Base-by-base conservation (phyloP, 768 basidiomycete genomes). In the Amanita inopinata region DNA sequence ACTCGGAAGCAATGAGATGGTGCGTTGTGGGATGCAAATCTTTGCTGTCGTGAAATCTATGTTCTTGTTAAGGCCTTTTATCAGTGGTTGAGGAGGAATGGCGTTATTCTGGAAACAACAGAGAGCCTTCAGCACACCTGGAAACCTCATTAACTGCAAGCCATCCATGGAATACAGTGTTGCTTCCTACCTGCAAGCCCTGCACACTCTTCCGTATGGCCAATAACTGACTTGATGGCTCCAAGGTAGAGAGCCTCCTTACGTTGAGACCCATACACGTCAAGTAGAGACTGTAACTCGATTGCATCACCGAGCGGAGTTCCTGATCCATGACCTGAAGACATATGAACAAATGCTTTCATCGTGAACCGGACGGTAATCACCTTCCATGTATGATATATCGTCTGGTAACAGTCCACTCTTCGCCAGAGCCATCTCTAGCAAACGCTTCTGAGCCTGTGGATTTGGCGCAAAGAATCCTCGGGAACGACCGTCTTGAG, bases 151-250 rank as follows among this genome's bases (percentile, higher is more conserved):
- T 28, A 7, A n/a, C 7, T 28, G 27, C n/a, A 28, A 28, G 27
- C 7, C n/a, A 28, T 6, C 7, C n/a, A 28, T 28, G 7, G n/a
- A 28, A 28, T 6, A 28, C 27, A 28, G 27, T n/a, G 27, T 28
- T n/a, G n/a, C n/a, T 28, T 6, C 27, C n/a, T 35, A 35, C 34
- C 34, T 14, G 34, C 19, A 6, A 35, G 15, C 6, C 34, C 34
- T 14, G 34, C 34, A 35, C 34, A 35, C 19, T 35, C 34, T 14
- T 35, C 34, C 8, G 34, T 35, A 35, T 35, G 34, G 10, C 34
- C 34, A 14, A 35, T 14, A 14, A 15, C 34, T 7, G 34, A 6
- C 15, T 35, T 35, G 34, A 20, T 20, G 15, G 34, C 7, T 14
- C 34, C 34, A 35, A 35, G 14, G 15, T 14, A 35, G 15, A 35